A percentile compares a stretch with the other conserved stretches of the same genome.
These are phyloP conservation scores for Catenaria anguillulae DNA, from an alignment of 371 early-diverging fungal species.

Conservation along the genomic window DNA sequence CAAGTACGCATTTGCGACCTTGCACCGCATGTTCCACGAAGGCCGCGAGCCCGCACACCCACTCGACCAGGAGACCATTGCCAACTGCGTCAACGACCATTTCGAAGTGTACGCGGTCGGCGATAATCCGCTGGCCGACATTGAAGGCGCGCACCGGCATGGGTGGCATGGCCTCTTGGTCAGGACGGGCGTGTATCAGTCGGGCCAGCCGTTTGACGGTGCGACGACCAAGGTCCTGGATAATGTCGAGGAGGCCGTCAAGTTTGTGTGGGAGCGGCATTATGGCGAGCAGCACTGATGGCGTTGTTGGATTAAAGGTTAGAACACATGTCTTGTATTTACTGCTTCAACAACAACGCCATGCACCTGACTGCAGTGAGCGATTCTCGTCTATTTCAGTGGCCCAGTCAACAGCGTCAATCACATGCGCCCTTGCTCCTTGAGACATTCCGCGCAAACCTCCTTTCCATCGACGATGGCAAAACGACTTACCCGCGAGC, in stretches of 20 bases:
- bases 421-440: no score
- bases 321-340: no score
- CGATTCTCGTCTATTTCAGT: no score
- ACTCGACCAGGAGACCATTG: background rate
- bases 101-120: constrained; percentile 35
- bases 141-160: constrained; percentile 61
- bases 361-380: no score
- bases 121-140: constrained; percentile 60
- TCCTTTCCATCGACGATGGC: background rate
- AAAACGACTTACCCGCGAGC: background rate
- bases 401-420: no score
- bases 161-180: constrained; percentile 72
- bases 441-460: background rate
- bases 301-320: no score
- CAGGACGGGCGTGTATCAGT: constrained; percentile 56
- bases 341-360: no score
- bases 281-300: no score
- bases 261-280: constrained; percentile 24
- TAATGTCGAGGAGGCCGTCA: constrained; percentile 63
- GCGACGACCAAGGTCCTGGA: constrained; percentile 41
- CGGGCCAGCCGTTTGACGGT: constrained; percentile 34
- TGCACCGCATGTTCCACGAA: background rate
- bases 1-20: background rate
- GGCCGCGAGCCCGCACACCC: background rate
- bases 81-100: background rate